Percentiles rank a stretch among this genome's conserved stretches.
phyloP scores from a whole-genome alignment of 345 rosid genomes.

The Brassica nigra region DNA sequence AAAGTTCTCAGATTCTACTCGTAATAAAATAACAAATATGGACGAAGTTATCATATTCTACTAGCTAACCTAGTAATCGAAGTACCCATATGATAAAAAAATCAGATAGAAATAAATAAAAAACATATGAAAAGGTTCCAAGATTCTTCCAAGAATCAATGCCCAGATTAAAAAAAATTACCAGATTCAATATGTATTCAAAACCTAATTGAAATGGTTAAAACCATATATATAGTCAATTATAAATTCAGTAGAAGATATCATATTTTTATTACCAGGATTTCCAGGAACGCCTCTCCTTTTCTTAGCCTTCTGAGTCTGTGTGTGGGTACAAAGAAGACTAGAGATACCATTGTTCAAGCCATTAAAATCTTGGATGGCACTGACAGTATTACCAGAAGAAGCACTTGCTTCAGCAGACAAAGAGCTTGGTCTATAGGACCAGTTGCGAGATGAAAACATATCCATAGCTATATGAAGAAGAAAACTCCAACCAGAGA shows the following conservation, averaged over 20 bases:
- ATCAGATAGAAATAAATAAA: not conserved
- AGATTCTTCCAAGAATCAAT: not conserved
- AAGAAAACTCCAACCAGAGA: slow-evolving; percentile 51
- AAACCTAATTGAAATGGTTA: not conserved
- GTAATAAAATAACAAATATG: not conserved
- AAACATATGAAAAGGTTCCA: not conserved
- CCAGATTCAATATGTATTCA: not conserved
- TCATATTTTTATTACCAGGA: slow-evolving; percentile 56
- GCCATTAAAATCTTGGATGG: slow-evolving; percentile 50
- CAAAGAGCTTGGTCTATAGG: slow-evolving; percentile 61
- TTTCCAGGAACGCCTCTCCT: slow-evolving; percentile 89
- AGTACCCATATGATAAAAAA: not conserved
- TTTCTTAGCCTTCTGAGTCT: slow-evolving; percentile 64
- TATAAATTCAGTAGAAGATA: not conserved
- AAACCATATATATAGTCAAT: not conserved
- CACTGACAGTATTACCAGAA: slow-evolving; percentile 50
- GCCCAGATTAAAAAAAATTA: not conserved
- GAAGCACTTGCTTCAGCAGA: slow-evolving; percentile 73
- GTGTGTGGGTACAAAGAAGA: slow-evolving; percentile 41
- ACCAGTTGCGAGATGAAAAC: slow-evolving; percentile 57
- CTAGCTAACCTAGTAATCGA: slow-evolving; percentile 5
- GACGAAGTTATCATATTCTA: slow-evolving; percentile 11
- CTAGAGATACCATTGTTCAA: slow-evolving; percentile 46
- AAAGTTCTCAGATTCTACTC: not conserved
- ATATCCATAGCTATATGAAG: slow-evolving; percentile 48